Conservation (phyloP, 495 filamentous ascomycete genomes). For the Sporormia fimetaria region DNA sequence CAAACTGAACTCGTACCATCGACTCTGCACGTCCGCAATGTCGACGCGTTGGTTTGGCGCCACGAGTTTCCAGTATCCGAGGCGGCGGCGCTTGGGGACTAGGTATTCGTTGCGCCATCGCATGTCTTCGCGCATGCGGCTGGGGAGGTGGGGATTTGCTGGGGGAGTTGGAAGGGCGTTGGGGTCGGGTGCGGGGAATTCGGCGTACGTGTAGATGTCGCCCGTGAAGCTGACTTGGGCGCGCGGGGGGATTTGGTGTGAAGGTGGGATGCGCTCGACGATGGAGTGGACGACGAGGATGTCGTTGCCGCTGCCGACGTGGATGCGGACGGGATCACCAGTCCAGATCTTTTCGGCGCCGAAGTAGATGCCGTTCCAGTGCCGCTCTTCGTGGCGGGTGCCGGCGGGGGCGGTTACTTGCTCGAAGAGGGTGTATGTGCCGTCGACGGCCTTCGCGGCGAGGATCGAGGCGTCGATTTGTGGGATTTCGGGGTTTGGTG, state of each 20-base stretch:
- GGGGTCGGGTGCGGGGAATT: constrained; percentile 26
- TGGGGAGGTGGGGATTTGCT: constrained; percentile 33
- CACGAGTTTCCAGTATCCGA: constrained; percentile 39
- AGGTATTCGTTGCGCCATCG: constrained; percentile 38
- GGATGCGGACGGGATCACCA: constrained; percentile 45
- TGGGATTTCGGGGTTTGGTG: constrained; percentile 37
- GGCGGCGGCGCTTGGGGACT: constrained; percentile 27
- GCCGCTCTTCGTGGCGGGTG: constrained; percentile 30
- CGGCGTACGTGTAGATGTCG: constrained; percentile 39
- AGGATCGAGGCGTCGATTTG: constrained; percentile 53
- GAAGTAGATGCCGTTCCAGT: constrained; percentile 49
- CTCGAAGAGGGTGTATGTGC: constrained; percentile 44
- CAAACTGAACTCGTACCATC: constrained; percentile 50
- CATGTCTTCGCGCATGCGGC: constrained; percentile 38
- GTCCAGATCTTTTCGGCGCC: constrained; percentile 53
- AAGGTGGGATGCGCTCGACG: constrained; percentile 28
- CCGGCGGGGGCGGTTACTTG: constrained; percentile 34
- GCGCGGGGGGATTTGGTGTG: constrained; percentile 14
- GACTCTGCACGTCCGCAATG: constrained; percentile 46
- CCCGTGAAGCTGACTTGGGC: constrained; percentile 25
- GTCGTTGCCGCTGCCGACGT: constrained; percentile 35
- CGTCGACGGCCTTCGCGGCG: constrained; percentile 46
- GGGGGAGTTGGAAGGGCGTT: constrained; percentile 18
- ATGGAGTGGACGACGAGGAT: constrained; percentile 41
- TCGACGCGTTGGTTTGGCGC: constrained; percentile 28